A percentile compares a stretch with the other conserved stretches of the same genome.
Conservation (phyloP, 148 eudicot genomes). For the Vaccinium macrocarpon region DNA sequence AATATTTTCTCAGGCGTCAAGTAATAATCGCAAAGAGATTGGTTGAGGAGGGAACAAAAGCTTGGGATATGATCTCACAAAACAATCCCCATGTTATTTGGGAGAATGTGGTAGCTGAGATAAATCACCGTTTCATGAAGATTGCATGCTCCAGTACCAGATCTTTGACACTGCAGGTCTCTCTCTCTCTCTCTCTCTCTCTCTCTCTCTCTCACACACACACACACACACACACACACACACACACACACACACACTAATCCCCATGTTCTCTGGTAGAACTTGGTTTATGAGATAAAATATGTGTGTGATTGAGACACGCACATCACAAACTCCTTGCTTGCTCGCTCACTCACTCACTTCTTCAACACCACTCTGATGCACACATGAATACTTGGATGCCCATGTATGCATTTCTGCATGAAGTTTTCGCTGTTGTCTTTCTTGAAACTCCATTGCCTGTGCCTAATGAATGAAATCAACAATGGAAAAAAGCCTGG, state of each 20-base stretch:
- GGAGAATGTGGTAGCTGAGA: slow-evolving; percentile 63
- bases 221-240: slow-evolving; percentile 5
- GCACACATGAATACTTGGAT: background rate
- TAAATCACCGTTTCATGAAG: slow-evolving; percentile 64
- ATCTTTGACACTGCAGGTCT: slow-evolving; percentile 72
- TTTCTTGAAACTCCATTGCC: background rate
- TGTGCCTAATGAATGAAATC: background rate
- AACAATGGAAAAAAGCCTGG: background rate
- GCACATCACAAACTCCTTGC: background rate
- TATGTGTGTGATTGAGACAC: background rate
- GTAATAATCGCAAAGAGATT: slow-evolving; percentile 71
- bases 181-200: slow-evolving; percentile 20
- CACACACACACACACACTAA: background rate
- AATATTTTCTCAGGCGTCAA: slow-evolving; percentile 55
- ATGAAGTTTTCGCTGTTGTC: background rate
- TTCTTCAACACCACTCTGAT: background rate
- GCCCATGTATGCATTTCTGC: background rate
- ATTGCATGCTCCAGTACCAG: slow-evolving; percentile 63
- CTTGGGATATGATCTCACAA: slow-evolving; percentile 66
- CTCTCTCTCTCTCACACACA: background rate
- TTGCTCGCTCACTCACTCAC: background rate
- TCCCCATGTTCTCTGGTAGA: background rate
- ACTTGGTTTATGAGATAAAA: no score
- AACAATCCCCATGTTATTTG: slow-evolving; percentile 56
- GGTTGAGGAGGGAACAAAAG: slow-evolving; percentile 73